Evolutionary conservation across 2,329 filamentous ascomycete genomes (phyloP), one percentile per base, ranked within the genome.

Genomic region (Epichloe gansuensis): DNA sequence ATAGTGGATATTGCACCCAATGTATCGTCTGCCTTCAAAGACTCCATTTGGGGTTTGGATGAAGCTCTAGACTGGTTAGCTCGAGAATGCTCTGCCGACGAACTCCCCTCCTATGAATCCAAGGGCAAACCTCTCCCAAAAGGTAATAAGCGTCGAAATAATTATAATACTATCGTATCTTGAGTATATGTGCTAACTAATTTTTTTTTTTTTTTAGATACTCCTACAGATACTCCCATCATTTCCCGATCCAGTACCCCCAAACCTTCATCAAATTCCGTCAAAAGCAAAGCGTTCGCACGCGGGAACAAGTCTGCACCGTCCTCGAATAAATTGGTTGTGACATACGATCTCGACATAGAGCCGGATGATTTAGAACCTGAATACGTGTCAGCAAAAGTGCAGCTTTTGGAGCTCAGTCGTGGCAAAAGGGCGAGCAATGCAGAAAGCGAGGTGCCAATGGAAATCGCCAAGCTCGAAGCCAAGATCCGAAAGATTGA

Each of bases 11-110:
- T 86, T 58, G 81, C 82, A 31, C 76, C 82, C 34, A 82, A 81
- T 56, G 76, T 85, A 52, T 71, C 75, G 3, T 62, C 72, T 11
- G 70, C 72, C 21, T 73, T 67, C 55, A 85, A 81, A 59, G 86
- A 89, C 57, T 76, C 76, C 44, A 78, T 90, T 13, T 95, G 89
- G 87, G 90, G 91, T 9, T 71, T 97, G 38, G 85, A 94, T 56
- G 91, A 95, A 68, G 83, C 87, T 28, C 67, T 98, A 21, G 88
- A 96, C 60, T 95, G 90, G 88, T 76, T 97, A 51, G 88, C 89
- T n/a, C 74, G 88, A 58, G 81, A 93, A 63, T 88, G 85, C 60
- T 71, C 76, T 13, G 71, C 75, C 56, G 78, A 82, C 1, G 84
- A 91, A 60, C 74, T 91, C 38, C 86, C 86, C 5, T 76, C 81